Conservation (phyloP, 768 basidiomycete genomes). For the Leccinellum luteum region DNA sequence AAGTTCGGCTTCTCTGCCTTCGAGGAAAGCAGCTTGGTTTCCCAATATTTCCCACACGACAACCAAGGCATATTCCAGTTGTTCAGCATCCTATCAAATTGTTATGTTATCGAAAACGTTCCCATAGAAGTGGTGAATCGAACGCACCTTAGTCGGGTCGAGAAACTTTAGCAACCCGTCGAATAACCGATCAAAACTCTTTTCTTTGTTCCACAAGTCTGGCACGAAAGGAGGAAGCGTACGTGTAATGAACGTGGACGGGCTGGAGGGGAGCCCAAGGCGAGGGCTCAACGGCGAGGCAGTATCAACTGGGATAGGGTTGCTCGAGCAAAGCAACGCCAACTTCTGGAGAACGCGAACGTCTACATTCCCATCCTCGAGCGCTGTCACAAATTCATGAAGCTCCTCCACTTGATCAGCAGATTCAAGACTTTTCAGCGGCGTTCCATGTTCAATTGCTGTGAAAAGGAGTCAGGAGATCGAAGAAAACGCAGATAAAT, state of each 20-base stretch:
- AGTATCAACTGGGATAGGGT: conserved; percentile 43
- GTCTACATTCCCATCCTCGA: conserved; percentile 54
- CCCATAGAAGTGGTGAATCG: not conserved
- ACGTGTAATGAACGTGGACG: conserved; percentile 50
- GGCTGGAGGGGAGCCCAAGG: conserved; percentile 49
- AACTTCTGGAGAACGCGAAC: conserved; percentile 61
- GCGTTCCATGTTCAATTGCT: conserved; percentile 46
- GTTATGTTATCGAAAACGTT: conserved; percentile 1
- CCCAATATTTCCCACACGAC: conserved; percentile 82
- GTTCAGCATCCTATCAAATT: conserved; percentile 50
- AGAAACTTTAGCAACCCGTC: conserved; percentile 62
- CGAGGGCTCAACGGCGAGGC: conserved; percentile 55
- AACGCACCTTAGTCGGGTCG: conserved; percentile 57
- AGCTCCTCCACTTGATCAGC: conserved; percentile 50
- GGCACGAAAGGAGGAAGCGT: conserved; percentile 42
- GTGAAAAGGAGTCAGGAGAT: conserved; percentile 10
- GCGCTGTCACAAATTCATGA: conserved; percentile 47
- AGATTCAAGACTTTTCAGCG: conserved; percentile 38
- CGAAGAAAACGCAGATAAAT: not conserved
- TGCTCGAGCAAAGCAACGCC: conserved; percentile 58
- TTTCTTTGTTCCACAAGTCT: conserved; percentile 73
- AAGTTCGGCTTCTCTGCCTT: conserved; percentile 76
- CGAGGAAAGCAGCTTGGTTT: conserved; percentile 67
- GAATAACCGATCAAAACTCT: conserved; percentile 68
- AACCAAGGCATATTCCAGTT: conserved; percentile 76